These are phyloP conservation scores for Cryphonectria naterciae DNA, from an alignment of 2,329 filamentous ascomycete species.

Conservation along the genomic window DNA sequence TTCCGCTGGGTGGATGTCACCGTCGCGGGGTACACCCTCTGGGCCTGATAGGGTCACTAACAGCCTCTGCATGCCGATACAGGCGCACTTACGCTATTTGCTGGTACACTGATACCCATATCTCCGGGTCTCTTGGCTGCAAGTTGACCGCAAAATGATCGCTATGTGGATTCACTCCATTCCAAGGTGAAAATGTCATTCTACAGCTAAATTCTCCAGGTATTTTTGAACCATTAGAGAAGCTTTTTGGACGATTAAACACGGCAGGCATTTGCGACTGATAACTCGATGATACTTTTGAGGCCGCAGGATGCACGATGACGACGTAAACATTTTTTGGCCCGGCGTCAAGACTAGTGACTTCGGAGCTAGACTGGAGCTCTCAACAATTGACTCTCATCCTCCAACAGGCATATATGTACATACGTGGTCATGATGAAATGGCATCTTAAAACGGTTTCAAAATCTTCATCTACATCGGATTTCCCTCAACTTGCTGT, in stretches of 20 bases:
- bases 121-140: background rate
- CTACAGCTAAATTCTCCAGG: background rate
- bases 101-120: background rate
- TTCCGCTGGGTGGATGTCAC: slow-evolving; percentile 15
- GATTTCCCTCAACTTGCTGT: background rate
- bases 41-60: background rate
- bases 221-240: background rate
- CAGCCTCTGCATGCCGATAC: background rate
- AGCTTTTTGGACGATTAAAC: background rate
- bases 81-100: background rate
- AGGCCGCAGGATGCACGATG: background rate
- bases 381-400: background rate
- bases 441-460: background rate
- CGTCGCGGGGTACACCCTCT: slow-evolving; percentile 22
- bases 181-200: background rate
- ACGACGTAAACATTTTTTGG: slow-evolving; percentile 1
- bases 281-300: background rate
- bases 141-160: background rate
- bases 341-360: slow-evolving; percentile 1
- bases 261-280: background rate
- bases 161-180: too few species aligned
- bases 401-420: background rate
- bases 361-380: slow-evolving; percentile 3
- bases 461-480: too few species aligned
- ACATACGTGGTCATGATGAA: slow-evolving; percentile 4